Percentiles rank a stretch among this genome's conserved stretches.
Conservation (phyloP, 176 grass and related monocot species). For the Hordeum vulgare region MorexV3_pseudomolecules_assembly NC_058522.1:565939757-565940256, state of each 20-base stretch:
- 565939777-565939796: background rate
- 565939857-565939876: slow-evolving; percentile 78
- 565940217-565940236: too few species aligned
- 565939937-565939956: background rate
- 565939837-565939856: slow-evolving; percentile 95
- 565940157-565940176: too few species aligned
- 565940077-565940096: background rate
- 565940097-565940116: background rate
- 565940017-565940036: background rate
- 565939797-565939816: slow-evolving; percentile 29
- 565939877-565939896: background rate
- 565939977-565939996: background rate
- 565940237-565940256: background rate
- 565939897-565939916: background rate
- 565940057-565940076: background rate
- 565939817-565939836: background rate
- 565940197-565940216: too few species aligned
- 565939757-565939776: slow-evolving; percentile 20
- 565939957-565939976: background rate
- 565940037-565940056: background rate
- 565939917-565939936: background rate
- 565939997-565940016: background rate
- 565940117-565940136: background rate
- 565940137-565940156: too few species aligned
- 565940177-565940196: too few species aligned